Base-by-base conservation (phyloP, 2,329 filamentous ascomycete species). In the Aureobasidium melanogenum region DNA sequence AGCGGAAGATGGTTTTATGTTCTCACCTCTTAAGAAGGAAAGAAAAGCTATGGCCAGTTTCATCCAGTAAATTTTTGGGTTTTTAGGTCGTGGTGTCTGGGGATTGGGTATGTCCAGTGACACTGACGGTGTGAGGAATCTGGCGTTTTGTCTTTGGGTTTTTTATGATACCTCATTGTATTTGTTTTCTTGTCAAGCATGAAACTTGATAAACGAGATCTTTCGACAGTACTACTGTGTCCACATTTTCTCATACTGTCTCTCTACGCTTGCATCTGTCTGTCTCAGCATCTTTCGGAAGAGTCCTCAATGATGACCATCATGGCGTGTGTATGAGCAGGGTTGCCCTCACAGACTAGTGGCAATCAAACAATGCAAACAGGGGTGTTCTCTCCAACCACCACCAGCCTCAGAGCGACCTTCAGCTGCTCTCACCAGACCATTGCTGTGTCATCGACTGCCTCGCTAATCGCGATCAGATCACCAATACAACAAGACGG, bases 1-100 rank as follows among this genome's bases (percentile, higher is more conserved):
- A 41, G 65, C 64, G 4, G 72, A 73, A 63, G 71, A 70, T 64
- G 72, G 71, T 14, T 74, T 73, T 50, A 65, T 68, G 60, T 75
- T 75, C 64, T 71, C 69, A 57, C 73, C 73, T 26, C 62, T 74
- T 62, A 75, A 75, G 60, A 64, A 59, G 60, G 63, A 64, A 38
- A 61, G 55, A 46, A 64, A 64, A 38, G 60, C 55, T 0, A 56
- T 60, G 55, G 43, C 54, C 19, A 62, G 63, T 47, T 64, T 64
- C 51, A 32, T 64, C 24, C 57, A 62, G 48, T 64, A 26, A 59
- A 10, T 44, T n/a, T 26, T 22, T 6, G 30, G 24, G 12, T 3
- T 7, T 12, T 14, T 28, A 2, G 8, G 14, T 17, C 7, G 3
- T 32, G 36, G 51, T 41, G 36, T 55, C 32, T 28, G 14, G 1